Conservation (phyloP, 2,329 filamentous ascomycete species). For the Cryphonectria japonica region DNA sequence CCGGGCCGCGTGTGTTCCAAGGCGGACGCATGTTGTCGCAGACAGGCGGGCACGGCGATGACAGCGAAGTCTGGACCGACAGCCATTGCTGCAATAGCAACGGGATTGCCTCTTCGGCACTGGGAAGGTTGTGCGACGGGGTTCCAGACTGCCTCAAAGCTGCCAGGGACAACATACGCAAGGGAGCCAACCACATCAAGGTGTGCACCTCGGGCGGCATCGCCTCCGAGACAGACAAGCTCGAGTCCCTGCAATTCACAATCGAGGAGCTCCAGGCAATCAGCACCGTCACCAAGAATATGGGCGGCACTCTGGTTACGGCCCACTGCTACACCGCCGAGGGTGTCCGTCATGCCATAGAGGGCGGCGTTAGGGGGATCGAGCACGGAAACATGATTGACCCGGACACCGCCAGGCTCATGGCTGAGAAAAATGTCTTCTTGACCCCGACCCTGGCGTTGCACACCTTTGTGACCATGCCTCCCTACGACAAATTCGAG, state of each 20-base stretch:
- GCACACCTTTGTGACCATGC: constrained; percentile 42
- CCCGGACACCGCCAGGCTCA: constrained; percentile 44
- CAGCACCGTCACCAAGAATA: constrained; percentile 46
- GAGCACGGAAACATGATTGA: constrained; percentile 43
- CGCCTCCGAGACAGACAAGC: constrained; percentile 54
- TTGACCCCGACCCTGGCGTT: constrained; percentile 55
- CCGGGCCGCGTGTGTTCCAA: constrained; percentile 60
- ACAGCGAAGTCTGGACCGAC: constrained; percentile 36
- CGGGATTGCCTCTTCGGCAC: constrained; percentile 32
- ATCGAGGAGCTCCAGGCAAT: constrained; percentile 55
- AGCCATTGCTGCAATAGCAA: constrained; percentile 50
- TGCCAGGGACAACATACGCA: constrained; percentile 57
- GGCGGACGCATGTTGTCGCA: constrained; percentile 58
- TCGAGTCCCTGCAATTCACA: constrained; percentile 60
- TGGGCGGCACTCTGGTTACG: constrained; percentile 52
- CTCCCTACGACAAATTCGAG: constrained; percentile 13
- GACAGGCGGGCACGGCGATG: constrained; percentile 62
- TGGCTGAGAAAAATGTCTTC: constrained; percentile 49
- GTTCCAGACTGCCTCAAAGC: constrained; percentile 57
- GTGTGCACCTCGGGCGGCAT: constrained; percentile 64
- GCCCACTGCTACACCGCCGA: constrained; percentile 54
- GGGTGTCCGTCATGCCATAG: constrained; percentile 52
- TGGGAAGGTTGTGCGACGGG: constrained; percentile 55
- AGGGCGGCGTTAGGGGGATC: constrained; percentile 54
- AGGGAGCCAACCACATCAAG: constrained; percentile 64